Conservation (phyloP, 1,139 yeast genomes). For the Saccharomyces hybrid region DNA sequence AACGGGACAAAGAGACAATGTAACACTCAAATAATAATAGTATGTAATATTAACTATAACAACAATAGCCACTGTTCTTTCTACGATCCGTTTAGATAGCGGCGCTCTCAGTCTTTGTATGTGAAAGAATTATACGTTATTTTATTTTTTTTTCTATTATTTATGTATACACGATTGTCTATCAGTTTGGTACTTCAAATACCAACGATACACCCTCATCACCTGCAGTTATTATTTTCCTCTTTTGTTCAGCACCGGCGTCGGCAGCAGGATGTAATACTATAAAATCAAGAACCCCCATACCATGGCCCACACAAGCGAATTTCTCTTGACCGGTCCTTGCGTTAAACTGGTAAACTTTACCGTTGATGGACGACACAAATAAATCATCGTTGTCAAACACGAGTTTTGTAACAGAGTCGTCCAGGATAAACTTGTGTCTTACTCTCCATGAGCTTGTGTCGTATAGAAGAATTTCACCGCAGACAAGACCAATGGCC, state of each 20-base stretch:
- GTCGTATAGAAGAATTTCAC: conserved; percentile 75
- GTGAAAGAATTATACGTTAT: not conserved
- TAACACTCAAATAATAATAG: not conserved
- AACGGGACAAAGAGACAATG: not conserved
- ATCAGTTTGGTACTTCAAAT: conserved; percentile 38
- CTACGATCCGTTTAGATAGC: not conserved
- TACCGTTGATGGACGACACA: conserved; percentile 79
- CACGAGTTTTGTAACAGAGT: conserved; percentile 73
- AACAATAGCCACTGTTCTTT: not conserved
- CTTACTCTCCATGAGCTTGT: conserved; percentile 82
- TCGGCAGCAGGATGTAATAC: conserved; percentile 35
- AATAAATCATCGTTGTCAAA: conserved; percentile 52
- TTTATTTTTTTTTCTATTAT: not conserved
- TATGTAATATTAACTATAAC: not conserved
- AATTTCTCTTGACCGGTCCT: conserved; percentile 78
- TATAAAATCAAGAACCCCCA: conserved; percentile 85
- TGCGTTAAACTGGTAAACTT: conserved; percentile 79
- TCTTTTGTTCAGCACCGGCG: conserved; percentile 43
- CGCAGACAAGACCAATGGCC: conserved; percentile 86
- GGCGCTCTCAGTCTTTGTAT: not conserved
- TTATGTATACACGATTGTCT: not conserved
- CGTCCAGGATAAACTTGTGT: conserved; percentile 58
- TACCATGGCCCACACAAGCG: conserved; percentile 83
- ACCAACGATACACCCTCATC: conserved; percentile 92
- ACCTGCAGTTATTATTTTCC: conserved; percentile 84